Evolutionary conservation across 345 rosid species (phyloP), one percentile per base, ranked within the genome.

Genomic region (Eucalyptus tenuipes): DNA sequence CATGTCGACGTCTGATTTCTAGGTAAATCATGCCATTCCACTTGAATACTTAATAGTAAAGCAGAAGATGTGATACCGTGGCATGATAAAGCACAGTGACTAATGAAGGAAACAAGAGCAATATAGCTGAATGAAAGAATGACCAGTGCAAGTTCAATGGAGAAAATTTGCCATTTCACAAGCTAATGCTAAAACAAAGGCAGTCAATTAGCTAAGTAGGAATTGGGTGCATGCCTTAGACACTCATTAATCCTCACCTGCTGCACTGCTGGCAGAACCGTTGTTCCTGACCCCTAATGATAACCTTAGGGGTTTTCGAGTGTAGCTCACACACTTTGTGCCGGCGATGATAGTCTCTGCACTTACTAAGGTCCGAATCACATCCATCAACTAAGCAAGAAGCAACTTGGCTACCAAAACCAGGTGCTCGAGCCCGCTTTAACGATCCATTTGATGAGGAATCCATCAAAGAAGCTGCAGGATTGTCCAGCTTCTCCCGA

Each of bases 261-360:
- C 97, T 96, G 92, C 98, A 96, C 91, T 96, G 98, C 94, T 96
- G 98, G 92, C 98, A 95, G 88, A 96, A 96, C 48, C 97, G 93
- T 59, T 92, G 95, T 68, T 95, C 96, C 61, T 85, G 95, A 57
- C 97, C 96, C 86, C 89, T 91, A 86, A 96, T 94, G 22, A 91
- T 91, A 82, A 96, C 97, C 61, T 79, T 92, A 8, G 97, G 88
- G 29, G 96, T 93, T 92, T 96, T 96, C 7, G 97, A 94, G 88
- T 96, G 97, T 44, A 89, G 86, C 91, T 94, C 98, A 29, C 98
- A 96, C 5, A 96, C 98, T 92, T 95, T 95, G 91, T 96, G 98
- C 52, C 97, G 93, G 37, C 97, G 90, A 75, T 96, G 96, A 90
- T 96, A 96, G 66, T 96, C 98, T 88, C 94, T 92, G 91, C 97